Base-by-base conservation (phyloP, 2,329 filamentous ascomycete genomes). In the Pezicula rhizophila region DNA sequence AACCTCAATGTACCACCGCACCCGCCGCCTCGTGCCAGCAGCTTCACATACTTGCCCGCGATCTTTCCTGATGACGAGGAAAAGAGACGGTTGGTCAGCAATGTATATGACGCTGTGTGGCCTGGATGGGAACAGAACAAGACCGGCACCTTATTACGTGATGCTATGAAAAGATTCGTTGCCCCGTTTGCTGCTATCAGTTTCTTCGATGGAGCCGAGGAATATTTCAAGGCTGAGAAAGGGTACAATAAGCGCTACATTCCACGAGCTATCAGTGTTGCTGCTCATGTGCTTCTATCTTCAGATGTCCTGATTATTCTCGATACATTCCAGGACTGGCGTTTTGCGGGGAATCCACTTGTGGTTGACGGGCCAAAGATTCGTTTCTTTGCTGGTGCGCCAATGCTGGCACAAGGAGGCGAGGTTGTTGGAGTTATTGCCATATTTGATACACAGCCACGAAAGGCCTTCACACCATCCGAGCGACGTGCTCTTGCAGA, bases 381-480 rank as follows among this genome's bases (percentile, higher is more conserved):
- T 38, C 59, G 64, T 4, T 69, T 69, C 47, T 68, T 66, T 38
- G 66, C 64, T n/a, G 67, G 61, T 10, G 63, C 64, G 20, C 67
- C 66, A 7, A 54, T 69, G 33, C 49, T 66, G 12, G 60, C 60
- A 26, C 42, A 55, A 17, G 58, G 59, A 43, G 62, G 62, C 43
- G 53, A 58, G 26, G 52, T 54, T 12, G 52, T 67, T 28, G 66
- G 62, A 4, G 62, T 65, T 5, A 59, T 68, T 42, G 56, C 61
- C 7, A 52, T 68, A 7, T 65, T 62, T 42, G 53, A 57, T 43
- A 57, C 52, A 6, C 34, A 56, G 14, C 63, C 63, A 10, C 52
- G 62, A 37, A 15, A 28, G 2, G 49, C 31, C 2, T 68, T 68
- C 37, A 53, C 52, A n/a, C 52, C 55, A 14, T 42, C 42, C 5